Conservation (phyloP, 768 basidiomycete species). For the Fomitopsis pulvina region DNA sequence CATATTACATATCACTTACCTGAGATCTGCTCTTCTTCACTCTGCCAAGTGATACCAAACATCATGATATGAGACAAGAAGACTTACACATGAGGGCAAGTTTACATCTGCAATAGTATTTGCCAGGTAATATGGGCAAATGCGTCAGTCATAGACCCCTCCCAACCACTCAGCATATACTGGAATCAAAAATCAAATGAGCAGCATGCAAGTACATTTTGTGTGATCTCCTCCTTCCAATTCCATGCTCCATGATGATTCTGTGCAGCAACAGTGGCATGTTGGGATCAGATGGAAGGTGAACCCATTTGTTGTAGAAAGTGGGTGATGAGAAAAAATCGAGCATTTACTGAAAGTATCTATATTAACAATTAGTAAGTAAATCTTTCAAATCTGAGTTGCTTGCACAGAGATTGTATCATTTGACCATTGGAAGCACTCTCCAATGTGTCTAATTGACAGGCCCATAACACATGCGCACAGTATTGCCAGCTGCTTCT, state of each 20-base stretch:
- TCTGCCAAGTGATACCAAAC: conserved; percentile 25
- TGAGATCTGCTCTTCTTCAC: conserved; percentile 17
- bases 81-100: no score
- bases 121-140: no score
- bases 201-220: conserved; percentile 25
- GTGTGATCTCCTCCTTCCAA: conserved; percentile 18
- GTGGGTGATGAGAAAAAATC: conserved; percentile 17
- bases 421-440: conserved; percentile 22
- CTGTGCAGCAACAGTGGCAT: conserved; percentile 12
- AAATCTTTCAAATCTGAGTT: conserved; percentile 25
- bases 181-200: conserved; percentile 19
- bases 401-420: conserved; percentile 14
- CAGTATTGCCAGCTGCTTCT: conserved; percentile 21
- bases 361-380: no score
- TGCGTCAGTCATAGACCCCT: conserved; percentile 25
- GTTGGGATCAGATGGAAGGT: conserved; percentile 6
- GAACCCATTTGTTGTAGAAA: conserved; percentile 25
- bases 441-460: conserved; percentile 16
- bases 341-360: no score
- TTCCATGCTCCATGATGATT: conserved; percentile 13
- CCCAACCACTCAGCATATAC: conserved; percentile 23
- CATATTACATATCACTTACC: conserved; percentile 7
- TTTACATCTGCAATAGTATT: no score
- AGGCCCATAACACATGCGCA: conserved; percentile 20
- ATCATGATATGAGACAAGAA: conserved; percentile 18